Conservation (phyloP, 2,329 filamentous ascomycete genomes). For the Endothia cerciana region DNA sequence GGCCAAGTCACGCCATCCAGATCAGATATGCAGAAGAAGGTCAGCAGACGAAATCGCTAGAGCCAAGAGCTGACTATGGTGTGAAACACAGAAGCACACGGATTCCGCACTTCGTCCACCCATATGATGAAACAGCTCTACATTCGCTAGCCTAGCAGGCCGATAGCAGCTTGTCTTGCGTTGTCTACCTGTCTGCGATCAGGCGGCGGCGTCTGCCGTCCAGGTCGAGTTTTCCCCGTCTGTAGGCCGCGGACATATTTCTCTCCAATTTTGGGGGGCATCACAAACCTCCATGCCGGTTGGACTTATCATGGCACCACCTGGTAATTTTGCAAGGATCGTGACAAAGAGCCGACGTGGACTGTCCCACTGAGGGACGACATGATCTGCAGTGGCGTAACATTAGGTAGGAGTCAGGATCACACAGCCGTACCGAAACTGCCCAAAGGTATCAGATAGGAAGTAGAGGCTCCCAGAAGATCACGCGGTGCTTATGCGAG, state of each 20-base stretch:
- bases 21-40: neutral
- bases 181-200: neutral
- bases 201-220: neutral
- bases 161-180: neutral
- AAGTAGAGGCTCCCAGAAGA: neutral
- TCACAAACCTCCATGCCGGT: too few relatives aligned
- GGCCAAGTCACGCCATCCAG: too few relatives aligned
- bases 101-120: neutral
- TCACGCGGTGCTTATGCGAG: conserved; percentile 10
- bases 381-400: conserved; percentile 8
- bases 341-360: neutral
- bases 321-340: neutral
- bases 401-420: neutral
- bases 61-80: neutral
- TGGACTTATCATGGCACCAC: neutral
- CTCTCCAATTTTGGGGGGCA: neutral
- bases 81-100: neutral
- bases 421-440: neutral
- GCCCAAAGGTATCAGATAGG: neutral
- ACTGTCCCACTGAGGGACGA: neutral
- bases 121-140: neutral
- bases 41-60: neutral
- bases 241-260: neutral
- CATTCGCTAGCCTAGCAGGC: neutral
- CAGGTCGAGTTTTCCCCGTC: neutral